Percentiles rank a stretch among this genome's conserved stretches.
Conservation (phyloP, 805 yeast genomes). For the Debaryomyces castellii region DNA sequence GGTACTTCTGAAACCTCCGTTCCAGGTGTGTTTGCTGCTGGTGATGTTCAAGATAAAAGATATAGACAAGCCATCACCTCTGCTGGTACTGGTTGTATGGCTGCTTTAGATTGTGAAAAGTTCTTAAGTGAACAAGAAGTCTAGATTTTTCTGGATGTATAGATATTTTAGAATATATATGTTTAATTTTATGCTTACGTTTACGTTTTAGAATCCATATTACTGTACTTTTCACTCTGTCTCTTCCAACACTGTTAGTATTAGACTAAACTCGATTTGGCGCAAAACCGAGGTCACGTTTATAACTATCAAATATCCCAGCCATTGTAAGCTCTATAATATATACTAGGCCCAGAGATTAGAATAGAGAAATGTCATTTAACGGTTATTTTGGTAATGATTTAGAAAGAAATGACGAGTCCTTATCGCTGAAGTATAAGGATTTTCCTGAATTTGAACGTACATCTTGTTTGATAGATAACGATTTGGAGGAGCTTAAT, state of each 20-base stretch:
- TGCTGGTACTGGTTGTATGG: slow-evolving; percentile 99
- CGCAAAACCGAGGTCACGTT: slow-evolving; percentile 1
- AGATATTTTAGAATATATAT: background rate
- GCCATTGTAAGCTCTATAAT: background rate
- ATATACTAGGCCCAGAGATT: background rate
- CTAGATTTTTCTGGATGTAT: background rate
- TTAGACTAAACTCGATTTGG: too few species aligned
- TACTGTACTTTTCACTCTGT: too few species aligned
- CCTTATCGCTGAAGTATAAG: slow-evolving; percentile 23
- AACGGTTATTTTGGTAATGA: slow-evolving; percentile 24
- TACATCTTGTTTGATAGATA: slow-evolving; percentile 30
- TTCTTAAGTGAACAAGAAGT: slow-evolving; percentile 58
- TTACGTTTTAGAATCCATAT: background rate
- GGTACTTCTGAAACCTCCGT: slow-evolving; percentile 86
- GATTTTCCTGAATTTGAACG: slow-evolving; percentile 43
- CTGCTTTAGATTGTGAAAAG: slow-evolving; percentile 93
- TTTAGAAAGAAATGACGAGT: slow-evolving; percentile 24
- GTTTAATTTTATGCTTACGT: background rate
- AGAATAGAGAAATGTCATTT: slow-evolving; percentile 23
- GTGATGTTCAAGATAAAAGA: slow-evolving; percentile 96
- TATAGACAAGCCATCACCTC: slow-evolving; percentile 99
- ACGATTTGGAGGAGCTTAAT: slow-evolving; percentile 28
- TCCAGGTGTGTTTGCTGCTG: slow-evolving; percentile 95
- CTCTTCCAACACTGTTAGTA: too few species aligned
- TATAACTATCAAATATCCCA: background rate